These are phyloP conservation scores for Podaxis sp. DNA, from an alignment of 768 basidiomycete genomes.

Conservation along the genomic window DNA sequence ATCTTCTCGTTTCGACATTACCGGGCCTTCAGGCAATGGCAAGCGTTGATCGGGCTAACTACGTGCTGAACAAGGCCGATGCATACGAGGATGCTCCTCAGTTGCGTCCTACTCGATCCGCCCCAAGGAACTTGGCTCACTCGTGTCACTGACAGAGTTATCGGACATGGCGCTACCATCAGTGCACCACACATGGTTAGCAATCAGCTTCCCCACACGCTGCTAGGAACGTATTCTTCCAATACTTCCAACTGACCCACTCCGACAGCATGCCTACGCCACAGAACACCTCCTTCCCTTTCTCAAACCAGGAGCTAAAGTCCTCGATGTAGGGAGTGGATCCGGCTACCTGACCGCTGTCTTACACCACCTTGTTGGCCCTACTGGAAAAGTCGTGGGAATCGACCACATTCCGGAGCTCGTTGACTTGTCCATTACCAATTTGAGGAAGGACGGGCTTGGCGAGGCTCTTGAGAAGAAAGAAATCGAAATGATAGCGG, in stretches of 20 bases:
- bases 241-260: not conserved
- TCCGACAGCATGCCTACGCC: conserved; percentile 78
- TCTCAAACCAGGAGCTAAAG: conserved; percentile 66
- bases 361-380: conserved; percentile 67
- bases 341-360: conserved; percentile 88
- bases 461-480: conserved; percentile 50
- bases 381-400: conserved; percentile 69
- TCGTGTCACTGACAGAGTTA: conserved; percentile 44
- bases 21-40: conserved; percentile 57
- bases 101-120: conserved; percentile 33
- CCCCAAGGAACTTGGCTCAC: not conserved
- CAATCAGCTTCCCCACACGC: not conserved
- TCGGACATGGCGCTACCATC: conserved; percentile 88
- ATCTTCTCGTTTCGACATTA: not conserved
- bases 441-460: conserved; percentile 68
- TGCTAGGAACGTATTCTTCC: not conserved
- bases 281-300: conserved; percentile 73
- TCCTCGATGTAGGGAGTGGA: conserved; percentile 90
- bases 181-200: conserved; percentile 96
- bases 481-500: conserved; percentile 61
- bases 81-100: conserved; percentile 83
- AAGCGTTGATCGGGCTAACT: conserved; percentile 68
- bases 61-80: conserved; percentile 45
- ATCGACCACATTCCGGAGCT: conserved; percentile 90
- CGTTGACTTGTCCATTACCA: conserved; percentile 65